Base-by-base conservation (phyloP, 139 green algal species). In the Coelastrella sp. region DNA sequence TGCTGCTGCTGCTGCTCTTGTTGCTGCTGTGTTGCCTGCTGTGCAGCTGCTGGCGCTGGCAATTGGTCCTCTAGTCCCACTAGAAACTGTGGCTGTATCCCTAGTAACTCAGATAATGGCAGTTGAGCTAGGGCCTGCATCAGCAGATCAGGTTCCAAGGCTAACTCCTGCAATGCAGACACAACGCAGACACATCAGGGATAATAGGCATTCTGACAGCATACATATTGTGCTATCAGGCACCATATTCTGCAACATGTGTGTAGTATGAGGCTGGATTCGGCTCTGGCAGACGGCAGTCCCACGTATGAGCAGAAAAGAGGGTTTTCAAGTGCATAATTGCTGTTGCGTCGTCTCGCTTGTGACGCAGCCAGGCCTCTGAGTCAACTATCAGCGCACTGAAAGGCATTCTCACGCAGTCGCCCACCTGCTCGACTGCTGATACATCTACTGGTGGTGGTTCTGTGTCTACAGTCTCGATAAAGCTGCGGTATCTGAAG, bases 401-500 rank as follows among this genome's bases (percentile, higher is more conserved):
- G 32, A 47, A 47, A 47, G 10, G 8, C 59, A 85, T 13, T 47
- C 6, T 71, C 59, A 19, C 19, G 2, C 10, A 19, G 6, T 10
- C 8, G 20, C 59, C 7, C 13, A 90, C 85, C 85, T 90, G 58
- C 56, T 90, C 85, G 7, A 90, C 7, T 22, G 73, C 85, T 13
- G 32, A 23, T n/a, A 90, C 59, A 77, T 90, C 85, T 3, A 83
- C 73, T 19, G 74, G 73, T 4, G 85, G 85, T 71, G 85, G 58
- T 22, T 84, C 85, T 47, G 32, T 56, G 4, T 90, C 73, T 4
- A 76, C 20, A 16, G 73, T 57, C 10, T 74, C 10, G 10, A 90
- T 57, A 73, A 84, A 90, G 85, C 73, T 90, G 13, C 85, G 61
- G 61, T 92, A 91, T 16, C 91, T 74, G 80, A 80, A 92, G 73